A percentile compares a stretch with the other conserved stretches of the same genome.
Conservation (phyloP, 495 filamentous ascomycete genomes). For the Polyplosphaeria fusca region DNA sequence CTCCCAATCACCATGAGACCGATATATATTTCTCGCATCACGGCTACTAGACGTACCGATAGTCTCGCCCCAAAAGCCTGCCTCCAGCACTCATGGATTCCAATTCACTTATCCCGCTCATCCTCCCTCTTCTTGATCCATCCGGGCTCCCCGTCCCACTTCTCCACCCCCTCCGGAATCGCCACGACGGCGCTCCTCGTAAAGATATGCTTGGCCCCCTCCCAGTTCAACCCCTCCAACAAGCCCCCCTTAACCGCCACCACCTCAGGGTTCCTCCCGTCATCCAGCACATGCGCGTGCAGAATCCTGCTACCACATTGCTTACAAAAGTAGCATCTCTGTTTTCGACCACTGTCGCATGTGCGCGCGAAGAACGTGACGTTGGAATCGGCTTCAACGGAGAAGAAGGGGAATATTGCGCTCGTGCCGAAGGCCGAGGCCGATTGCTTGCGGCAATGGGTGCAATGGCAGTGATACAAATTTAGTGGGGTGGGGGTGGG, state of each 20-base stretch:
- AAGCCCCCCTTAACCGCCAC: slow-evolving; percentile 32
- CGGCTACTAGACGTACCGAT: too few relatives aligned
- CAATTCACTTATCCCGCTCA: too few relatives aligned
- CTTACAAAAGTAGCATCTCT: slow-evolving; percentile 35
- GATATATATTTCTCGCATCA: too few relatives aligned
- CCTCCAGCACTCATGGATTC: too few relatives aligned
- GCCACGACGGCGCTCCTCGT: slow-evolving; percentile 25
- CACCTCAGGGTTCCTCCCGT: slow-evolving; percentile 13
- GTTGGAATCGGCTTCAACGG: slow-evolving; percentile 4
- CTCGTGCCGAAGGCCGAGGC: slow-evolving; percentile 65
- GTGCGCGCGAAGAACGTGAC: slow-evolving; percentile 16
- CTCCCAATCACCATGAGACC: too few relatives aligned
- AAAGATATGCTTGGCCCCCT: slow-evolving; percentile 24
- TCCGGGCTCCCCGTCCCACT: slow-evolving; percentile 14
- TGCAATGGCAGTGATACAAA: slow-evolving; percentile 68
- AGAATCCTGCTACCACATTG: slow-evolving; percentile 29
- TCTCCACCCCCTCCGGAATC: slow-evolving; percentile 31
- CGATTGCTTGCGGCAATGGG: slow-evolving; percentile 63
- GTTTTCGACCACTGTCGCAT: slow-evolving; percentile 17
- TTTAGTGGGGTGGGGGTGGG: slow-evolving; percentile 54
- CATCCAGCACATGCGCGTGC: slow-evolving; percentile 14
- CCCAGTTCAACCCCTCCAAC: slow-evolving; percentile 33
- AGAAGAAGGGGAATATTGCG: slow-evolving; percentile 58
- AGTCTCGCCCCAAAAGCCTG: too few relatives aligned
- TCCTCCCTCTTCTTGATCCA: background rate